These are phyloP conservation scores for Brassica nigra DNA, from an alignment of 345 rosid genomes.

Conservation along the genomic window DNA sequence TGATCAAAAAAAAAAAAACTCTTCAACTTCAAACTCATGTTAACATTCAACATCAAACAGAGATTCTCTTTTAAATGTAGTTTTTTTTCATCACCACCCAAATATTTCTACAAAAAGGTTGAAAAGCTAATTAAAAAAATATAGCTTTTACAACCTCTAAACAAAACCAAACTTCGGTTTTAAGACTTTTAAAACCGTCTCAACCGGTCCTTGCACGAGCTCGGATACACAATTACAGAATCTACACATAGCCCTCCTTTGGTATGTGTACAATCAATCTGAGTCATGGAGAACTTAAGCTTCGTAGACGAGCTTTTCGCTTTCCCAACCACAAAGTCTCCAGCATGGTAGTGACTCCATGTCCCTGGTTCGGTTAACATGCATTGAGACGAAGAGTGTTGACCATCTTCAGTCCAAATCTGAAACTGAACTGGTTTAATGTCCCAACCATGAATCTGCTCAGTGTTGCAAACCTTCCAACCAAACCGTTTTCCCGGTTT, in stretches of 20 bases:
- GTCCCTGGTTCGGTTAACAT: conserved; percentile 64
- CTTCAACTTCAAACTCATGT: neutral
- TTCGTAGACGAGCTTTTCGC: conserved; percentile 41
- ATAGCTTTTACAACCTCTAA: conserved; percentile 29
- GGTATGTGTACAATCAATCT: conserved; percentile 97
- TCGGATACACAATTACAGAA: conserved; percentile 73
- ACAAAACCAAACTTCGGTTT: conserved; percentile 29
- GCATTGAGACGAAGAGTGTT: conserved; percentile 67
- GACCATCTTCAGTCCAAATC: conserved; percentile 87
- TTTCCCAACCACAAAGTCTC: conserved; percentile 67
- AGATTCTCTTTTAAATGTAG: conserved; percentile 16
- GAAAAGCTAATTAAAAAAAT: conserved; percentile 3
- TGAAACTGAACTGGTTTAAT: conserved; percentile 86
- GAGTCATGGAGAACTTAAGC: conserved; percentile 85
- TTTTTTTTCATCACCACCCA: conserved; percentile 2
- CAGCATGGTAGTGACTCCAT: conserved; percentile 82
- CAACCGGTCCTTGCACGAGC: conserved; percentile 61
- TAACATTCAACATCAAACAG: conserved; percentile 11
- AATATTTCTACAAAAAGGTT: conserved; percentile 26
- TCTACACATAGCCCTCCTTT: conserved; percentile 95
- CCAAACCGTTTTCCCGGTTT: conserved; percentile 64
- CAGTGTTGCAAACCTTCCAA: conserved; percentile 65
- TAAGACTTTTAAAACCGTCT: conserved; percentile 52
- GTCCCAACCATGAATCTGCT: conserved; percentile 92
- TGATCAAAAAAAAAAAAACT: no score